Evolutionary conservation across 2,329 filamentous ascomycete genomes (phyloP).

Genomic region (Cladosporium sphaerospermum): DNA sequence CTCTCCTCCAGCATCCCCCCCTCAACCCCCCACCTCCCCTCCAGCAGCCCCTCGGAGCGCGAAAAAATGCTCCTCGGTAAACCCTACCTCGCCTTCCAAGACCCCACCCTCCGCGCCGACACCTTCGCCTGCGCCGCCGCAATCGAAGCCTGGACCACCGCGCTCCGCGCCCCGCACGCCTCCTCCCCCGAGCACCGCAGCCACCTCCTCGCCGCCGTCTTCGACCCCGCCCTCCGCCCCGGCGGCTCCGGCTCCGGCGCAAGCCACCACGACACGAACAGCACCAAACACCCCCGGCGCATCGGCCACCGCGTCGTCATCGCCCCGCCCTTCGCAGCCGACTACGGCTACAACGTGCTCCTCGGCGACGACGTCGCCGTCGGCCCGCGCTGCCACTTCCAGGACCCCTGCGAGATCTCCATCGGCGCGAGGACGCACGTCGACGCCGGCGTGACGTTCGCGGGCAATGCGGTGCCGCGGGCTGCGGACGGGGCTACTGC

Average conservation of each 20-base stretch:
- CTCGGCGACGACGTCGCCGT: conserved; percentile 82
- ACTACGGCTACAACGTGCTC: conserved; percentile 91
- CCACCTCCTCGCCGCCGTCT: conserved; percentile 64
- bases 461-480: conserved; percentile 57
- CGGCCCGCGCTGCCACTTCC: conserved; percentile 74
- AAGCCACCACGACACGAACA: conserved; percentile 33
- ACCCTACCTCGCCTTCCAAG: conserved; percentile 71
- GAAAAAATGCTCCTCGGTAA: conserved; percentile 82
- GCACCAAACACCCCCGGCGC: conserved; percentile 28
- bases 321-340: conserved; percentile 83
- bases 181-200: conserved; percentile 59
- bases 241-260: conserved; percentile 40
- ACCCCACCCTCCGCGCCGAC: conserved; percentile 68
- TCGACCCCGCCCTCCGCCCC: conserved; percentile 53
- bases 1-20: conserved; percentile 40
- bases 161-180: conserved; percentile 66
- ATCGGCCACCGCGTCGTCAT: conserved; percentile 73
- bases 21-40: conserved; percentile 41
- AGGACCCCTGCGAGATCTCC: conserved; percentile 76
- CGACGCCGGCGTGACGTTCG: conserved; percentile 80
- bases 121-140: conserved; percentile 78
- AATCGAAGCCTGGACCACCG: conserved; percentile 81
- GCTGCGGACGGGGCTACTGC: conserved; percentile 59
- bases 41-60: conserved; percentile 54
- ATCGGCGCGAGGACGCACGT: conserved; percentile 68